These are phyloP conservation scores for Aureobasidium subglaciale DNA, from an alignment of 2,329 filamentous ascomycete species.

Conservation along the genomic window DNA sequence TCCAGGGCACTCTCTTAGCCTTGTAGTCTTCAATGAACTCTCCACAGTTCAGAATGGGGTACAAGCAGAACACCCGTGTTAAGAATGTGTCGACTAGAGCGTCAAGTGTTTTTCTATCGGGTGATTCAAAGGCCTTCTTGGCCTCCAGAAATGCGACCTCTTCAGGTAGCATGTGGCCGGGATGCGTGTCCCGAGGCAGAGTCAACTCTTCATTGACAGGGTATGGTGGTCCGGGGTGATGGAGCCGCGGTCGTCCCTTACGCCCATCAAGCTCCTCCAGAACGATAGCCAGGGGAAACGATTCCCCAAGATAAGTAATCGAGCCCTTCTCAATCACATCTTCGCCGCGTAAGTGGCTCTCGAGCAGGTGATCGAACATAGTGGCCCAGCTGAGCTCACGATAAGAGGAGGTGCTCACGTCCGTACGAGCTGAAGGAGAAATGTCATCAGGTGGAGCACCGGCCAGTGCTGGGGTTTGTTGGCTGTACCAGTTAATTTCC, in stretches of 20 bases:
- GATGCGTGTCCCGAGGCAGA: slow-evolving; percentile 1
- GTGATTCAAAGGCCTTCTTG: slow-evolving; percentile 17
- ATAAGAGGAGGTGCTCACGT: neutral
- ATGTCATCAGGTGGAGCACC: neutral
- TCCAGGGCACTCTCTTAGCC: slow-evolving; percentile 16
- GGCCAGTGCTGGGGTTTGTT: neutral
- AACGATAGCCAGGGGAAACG: slow-evolving; percentile 10
- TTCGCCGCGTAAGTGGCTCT: neutral
- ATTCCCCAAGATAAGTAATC: slow-evolving; percentile 11
- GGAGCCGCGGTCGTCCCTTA: neutral
- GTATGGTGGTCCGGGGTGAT: slow-evolving; percentile 1
- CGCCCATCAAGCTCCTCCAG: slow-evolving; percentile 6
- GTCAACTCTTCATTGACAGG: neutral
- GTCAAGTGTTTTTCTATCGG: slow-evolving; percentile 3
- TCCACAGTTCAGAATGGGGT: slow-evolving; percentile 15
- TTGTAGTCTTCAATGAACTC: slow-evolving; percentile 15
- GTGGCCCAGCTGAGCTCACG: neutral
- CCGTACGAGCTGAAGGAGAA: neutral
- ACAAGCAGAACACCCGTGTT: slow-evolving; percentile 16
- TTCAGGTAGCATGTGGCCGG: slow-evolving; percentile 13
- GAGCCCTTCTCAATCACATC: slow-evolving; percentile 7
- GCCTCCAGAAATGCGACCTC: slow-evolving; percentile 17
- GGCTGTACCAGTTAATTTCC: neutral
- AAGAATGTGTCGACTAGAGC: slow-evolving; percentile 15
- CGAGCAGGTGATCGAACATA: slow-evolving; percentile 9